Evolutionary conservation across 2,329 filamentous ascomycete genomes (phyloP), one percentile per base, ranked within the genome.

Genomic region (Alternaria incomplexa): DNA sequence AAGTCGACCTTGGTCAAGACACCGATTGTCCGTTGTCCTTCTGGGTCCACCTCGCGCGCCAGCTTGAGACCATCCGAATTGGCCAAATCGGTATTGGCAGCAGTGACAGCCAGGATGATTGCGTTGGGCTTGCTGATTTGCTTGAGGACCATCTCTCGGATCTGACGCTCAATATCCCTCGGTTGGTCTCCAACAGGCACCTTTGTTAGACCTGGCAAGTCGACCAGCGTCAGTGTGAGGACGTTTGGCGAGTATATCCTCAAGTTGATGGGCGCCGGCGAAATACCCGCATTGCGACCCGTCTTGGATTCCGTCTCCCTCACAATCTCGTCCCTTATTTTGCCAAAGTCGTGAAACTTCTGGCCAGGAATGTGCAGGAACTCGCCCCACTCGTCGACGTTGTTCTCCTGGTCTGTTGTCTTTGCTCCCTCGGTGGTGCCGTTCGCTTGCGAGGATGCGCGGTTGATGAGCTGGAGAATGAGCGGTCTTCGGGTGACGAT

Each of bases 221-320:
- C 96, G 76, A 99, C 96, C 62, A 99, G 86, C 7, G 96, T 99
- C 72, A 99, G 86, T 61, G 96, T 99, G 64, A 99, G 89, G 79
- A 99, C 96, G 77, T 99, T 97, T 57, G 96, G 96, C 56, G 95
- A 98, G 88, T 97, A 98, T 83, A 99, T 97, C 77, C 96, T 90
- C 76, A 99, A 86, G 85, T 98, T 98, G 86, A 99, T 99, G 54
- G 96, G 96, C 30, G 93, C 91, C 23, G 96, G 93, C 50, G 95
- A 98, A 82, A 99, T 99, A 81, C 95, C 96, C 54, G 91, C 92
- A 85, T 99, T 99, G 80, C 90, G 90, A 69, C 96, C 96, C 71
- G 97, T 97, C 85, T 99, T 98, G 73, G 92, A 90, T 77, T 97
- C 94, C 46, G 96, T 99, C 84, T 99, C 96, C 75, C 93, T 90